phyloP scores from a whole-genome alignment of 495 filamentous ascomycete genomes.

The Penicillium paxilli region DNA sequence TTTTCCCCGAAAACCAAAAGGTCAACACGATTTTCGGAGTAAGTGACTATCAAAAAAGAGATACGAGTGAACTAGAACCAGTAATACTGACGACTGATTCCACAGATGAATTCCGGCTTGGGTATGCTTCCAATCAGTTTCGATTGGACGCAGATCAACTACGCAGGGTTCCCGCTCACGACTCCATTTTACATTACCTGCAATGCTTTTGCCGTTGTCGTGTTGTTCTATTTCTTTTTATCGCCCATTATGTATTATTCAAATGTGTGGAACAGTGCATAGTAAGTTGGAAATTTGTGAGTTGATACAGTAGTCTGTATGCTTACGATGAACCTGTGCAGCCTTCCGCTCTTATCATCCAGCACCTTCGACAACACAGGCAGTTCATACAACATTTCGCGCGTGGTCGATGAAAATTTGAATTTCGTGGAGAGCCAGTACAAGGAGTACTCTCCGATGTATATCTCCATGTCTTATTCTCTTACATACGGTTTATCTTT shows the following conservation, averaged over 20 bases:
- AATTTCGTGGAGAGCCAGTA: slow-evolving; percentile 56
- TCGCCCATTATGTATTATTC: slow-evolving; percentile 57
- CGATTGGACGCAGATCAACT: slow-evolving; percentile 57
- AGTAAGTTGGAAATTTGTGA: slow-evolving; percentile 46
- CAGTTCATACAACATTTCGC: slow-evolving; percentile 52
- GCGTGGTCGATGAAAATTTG: slow-evolving; percentile 49
- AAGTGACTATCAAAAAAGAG: too few relatives aligned
- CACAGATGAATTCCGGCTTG: slow-evolving; percentile 71
- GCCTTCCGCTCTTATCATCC: slow-evolving; percentile 59
- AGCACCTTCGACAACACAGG: slow-evolving; percentile 65
- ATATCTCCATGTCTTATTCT: slow-evolving; percentile 63
- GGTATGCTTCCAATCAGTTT: slow-evolving; percentile 79
- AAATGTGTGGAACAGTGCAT: slow-evolving; percentile 49
- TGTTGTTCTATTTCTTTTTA: slow-evolving; percentile 36
- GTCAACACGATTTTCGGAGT: slow-evolving; percentile 69
- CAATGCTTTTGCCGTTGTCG: slow-evolving; percentile 32
- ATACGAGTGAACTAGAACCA: too few relatives aligned
- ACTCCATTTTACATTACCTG: slow-evolving; percentile 58
- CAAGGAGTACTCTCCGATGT: slow-evolving; percentile 62
- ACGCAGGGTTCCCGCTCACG: slow-evolving; percentile 47
- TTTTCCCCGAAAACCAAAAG: slow-evolving; percentile 56
- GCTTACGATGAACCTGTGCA: slow-evolving; percentile 6
- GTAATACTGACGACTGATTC: slow-evolving; percentile 68
- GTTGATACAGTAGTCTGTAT: too few relatives aligned
- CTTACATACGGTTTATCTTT: slow-evolving; percentile 64